Base-by-base conservation (phyloP, 2,329 filamentous ascomycete species). In the Madurella fahalii region DNA sequence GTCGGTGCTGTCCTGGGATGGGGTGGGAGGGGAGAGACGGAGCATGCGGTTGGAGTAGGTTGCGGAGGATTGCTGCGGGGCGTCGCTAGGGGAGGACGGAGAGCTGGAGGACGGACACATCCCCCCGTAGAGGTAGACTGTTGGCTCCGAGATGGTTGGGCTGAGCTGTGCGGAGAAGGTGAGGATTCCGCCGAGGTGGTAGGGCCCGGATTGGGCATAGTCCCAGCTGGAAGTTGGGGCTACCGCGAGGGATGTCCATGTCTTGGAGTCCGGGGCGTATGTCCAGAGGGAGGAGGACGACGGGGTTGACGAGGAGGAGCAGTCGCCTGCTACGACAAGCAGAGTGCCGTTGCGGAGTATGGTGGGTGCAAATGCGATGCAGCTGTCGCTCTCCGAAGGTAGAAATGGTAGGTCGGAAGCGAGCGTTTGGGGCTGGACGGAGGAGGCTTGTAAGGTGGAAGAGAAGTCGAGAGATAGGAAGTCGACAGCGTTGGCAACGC, bases 1-100 rank as follows among this genome's bases (percentile, higher is more conserved):
- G 46, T 67, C 42, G 2, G 67, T 11, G 34, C 9, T 11, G 34
- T 11, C 13, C 25, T 25, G 61, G 5, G 66, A 58, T 1, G 72
- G 67, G 0, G 87, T 76, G 0, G 43, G 20, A 0, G 55, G 52
- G 17, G 79, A 69, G n/a, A 93, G 70, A 25, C 79, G 81, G 54
- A 90, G 71, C 87, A 96, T 92, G 17, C 79, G 74, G 65, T 90
- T 90, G 2, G 90, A 92, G 69, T 96, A 97, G 40, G 83, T 81
- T 11, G 87, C 90, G 9, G 77, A 69, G 2, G 80, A 79, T 58
- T 89, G 82, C 86, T 90, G 91, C 16, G 72, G 69, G 1, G 69
- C 65, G 15, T 40, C 5, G 5, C 50, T 40, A 12, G 43, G 1
- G 8, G 25, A 13, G 3, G 66, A 62, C 31, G 76, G 76, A 7